Evolutionary conservation across 1,139 yeast genomes (phyloP).

Genomic region (Candida dubliniensis): DNA sequence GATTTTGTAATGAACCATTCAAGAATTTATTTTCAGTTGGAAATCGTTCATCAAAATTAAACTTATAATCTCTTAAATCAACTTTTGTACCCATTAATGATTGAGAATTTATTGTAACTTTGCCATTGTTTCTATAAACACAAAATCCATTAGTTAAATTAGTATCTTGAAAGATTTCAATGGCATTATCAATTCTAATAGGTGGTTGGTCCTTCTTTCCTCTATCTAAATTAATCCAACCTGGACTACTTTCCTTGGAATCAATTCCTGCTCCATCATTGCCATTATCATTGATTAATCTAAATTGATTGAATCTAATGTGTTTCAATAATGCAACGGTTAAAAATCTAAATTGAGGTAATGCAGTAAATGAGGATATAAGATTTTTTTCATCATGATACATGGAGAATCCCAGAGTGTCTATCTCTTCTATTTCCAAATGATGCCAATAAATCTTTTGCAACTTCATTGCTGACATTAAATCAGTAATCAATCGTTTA

Average conservation of each 20-base stretch:
- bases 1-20: neutral
- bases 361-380: constrained; percentile 4
- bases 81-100: constrained; percentile 6
- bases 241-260: neutral
- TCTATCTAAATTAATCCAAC: constrained; percentile 8
- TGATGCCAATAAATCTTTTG: neutral
- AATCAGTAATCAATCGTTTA: neutral
- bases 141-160: constrained; percentile 10
- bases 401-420: constrained; percentile 5
- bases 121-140: constrained; percentile 7
- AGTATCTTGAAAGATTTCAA: constrained; percentile 7
- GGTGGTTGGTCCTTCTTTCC: constrained; percentile 4
- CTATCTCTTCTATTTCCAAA: constrained; percentile 9
- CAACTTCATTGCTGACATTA: neutral
- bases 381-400: constrained; percentile 9
- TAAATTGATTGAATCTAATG: constrained; percentile 8
- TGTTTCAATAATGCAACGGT: constrained; percentile 7
- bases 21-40: constrained; percentile 8
- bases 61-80: constrained; percentile 2
- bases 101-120: constrained; percentile 7
- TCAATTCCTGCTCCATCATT: neutral
- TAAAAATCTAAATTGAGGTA: constrained; percentile 5
- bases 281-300: constrained; percentile 4
- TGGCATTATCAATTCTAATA: constrained; percentile 1
- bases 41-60: constrained; percentile 4